These are phyloP conservation scores for Gentiana straminea DNA, from an alignment of 257 asterid genomes.

Conservation along the genomic window DNA sequence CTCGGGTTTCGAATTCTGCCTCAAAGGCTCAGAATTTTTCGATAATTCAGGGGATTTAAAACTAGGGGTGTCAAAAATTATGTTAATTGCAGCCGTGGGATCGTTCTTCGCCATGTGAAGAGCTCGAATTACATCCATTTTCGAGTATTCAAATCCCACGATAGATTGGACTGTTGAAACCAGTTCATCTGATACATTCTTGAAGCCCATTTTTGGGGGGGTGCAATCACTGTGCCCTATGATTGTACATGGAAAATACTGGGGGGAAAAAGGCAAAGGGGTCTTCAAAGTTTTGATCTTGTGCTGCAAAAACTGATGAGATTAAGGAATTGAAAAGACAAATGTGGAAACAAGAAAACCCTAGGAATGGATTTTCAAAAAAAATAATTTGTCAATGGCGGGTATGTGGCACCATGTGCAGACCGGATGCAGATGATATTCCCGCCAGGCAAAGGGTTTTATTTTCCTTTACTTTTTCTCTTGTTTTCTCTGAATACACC, in stretches of 20 bases:
- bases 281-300: neutral
- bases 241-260: neutral
- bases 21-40: conserved; percentile 21
- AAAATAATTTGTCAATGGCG: too few species aligned
- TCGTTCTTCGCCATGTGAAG: conserved; percentile 92
- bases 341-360: neutral
- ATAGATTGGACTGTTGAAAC: conserved; percentile 69
- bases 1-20: conserved; percentile 14
- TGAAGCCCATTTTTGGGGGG: conserved; percentile 36
- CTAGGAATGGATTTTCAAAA: neutral
- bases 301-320: neutral
- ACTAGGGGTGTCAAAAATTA: conserved; percentile 65
- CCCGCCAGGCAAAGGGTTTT: too few species aligned
- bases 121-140: conserved; percentile 88
- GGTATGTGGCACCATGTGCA: too few species aligned
- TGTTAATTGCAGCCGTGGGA: conserved; percentile 82
- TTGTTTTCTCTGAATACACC: too few species aligned
- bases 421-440: too few species aligned
- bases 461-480: too few species aligned
- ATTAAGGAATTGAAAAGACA: neutral
- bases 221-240: neutral
- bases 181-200: conserved; percentile 48
- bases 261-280: too few species aligned
- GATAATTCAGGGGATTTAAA: conserved; percentile 33
- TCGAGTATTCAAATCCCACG: conserved; percentile 61